Evolutionary conservation across 192 early-diverging fungal species (phyloP).

Genomic region (Coemansia sp.): DNA sequence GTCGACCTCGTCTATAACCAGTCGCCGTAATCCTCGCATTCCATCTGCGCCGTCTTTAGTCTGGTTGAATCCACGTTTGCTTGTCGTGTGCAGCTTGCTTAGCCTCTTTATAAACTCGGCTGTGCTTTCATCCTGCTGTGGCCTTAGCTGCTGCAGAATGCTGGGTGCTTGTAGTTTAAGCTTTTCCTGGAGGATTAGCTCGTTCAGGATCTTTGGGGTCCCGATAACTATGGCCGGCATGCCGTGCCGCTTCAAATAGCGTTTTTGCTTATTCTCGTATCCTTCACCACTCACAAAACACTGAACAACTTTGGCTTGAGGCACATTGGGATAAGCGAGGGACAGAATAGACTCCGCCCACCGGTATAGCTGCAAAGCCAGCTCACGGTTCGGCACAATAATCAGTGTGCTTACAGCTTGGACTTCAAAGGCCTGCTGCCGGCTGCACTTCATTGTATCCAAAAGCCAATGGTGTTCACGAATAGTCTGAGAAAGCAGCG

Average conservation of each 20-base stretch:
- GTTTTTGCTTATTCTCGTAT: conserved; percentile 13
- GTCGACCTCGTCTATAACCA: conserved; percentile 50
- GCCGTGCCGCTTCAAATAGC: conserved; percentile 27
- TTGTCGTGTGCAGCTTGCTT: not conserved
- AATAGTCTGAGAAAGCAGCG: conserved; percentile 17
- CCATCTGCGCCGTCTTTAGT: not conserved
- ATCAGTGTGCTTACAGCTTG: conserved; percentile 17
- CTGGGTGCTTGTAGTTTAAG: not conserved
- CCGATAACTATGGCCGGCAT: conserved; percentile 30
- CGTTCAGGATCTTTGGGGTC: conserved; percentile 7
- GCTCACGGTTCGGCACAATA: conserved; percentile 43
- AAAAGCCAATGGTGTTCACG: conserved; percentile 8
- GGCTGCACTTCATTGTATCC: not conserved
- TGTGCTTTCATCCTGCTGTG: not conserved
- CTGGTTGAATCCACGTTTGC: not conserved
- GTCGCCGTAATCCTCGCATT: conserved; percentile 20
- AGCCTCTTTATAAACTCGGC: conserved; percentile 7
- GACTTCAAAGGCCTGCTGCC: conserved; percentile 1
- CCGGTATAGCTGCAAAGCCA: conserved; percentile 37
- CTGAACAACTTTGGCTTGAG: conserved; percentile 13
- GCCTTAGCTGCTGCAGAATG: conserved; percentile 3
- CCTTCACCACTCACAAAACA: conserved; percentile 30
- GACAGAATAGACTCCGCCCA: conserved; percentile 18
- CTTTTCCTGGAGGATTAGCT: not conserved
- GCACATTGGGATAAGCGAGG: conserved; percentile 14